Conservation (phyloP, 208 protist species). For the Leishmania lainsoni region DNA sequence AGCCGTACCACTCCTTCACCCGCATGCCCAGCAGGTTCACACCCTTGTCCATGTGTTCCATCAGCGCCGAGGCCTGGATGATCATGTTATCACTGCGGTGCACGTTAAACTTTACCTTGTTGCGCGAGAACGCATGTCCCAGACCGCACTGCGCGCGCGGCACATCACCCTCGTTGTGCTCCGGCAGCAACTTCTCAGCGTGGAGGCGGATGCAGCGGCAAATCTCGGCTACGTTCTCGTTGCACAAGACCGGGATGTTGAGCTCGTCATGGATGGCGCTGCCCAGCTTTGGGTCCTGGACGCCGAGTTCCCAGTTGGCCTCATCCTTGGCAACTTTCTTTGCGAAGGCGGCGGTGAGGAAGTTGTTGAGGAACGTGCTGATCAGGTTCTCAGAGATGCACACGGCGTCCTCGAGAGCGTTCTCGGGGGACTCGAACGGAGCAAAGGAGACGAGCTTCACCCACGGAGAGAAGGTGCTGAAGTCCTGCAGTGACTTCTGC, state of each 20-base stretch:
- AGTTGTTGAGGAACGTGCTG: constrained; percentile 89
- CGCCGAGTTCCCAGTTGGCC: constrained; percentile 91
- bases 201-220: constrained; percentile 96
- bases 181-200: constrained; percentile 94
- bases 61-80: constrained; percentile 97
- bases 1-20: constrained; percentile 99
- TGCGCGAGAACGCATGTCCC: constrained; percentile 97
- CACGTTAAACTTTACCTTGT: constrained; percentile 99
- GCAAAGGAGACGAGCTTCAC: constrained; percentile 96
- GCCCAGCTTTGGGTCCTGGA: constrained; percentile 96
- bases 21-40: constrained; percentile 99
- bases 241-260: constrained; percentile 86
- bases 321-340: constrained; percentile 89
- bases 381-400: constrained; percentile 96
- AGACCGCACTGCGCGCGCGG: constrained; percentile 98
- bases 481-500: constrained; percentile 94
- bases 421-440: constrained; percentile 96
- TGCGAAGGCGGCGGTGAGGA: constrained; percentile 95
- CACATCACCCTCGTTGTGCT: constrained; percentile 94
- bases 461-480: constrained; percentile 94
- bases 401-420: constrained; percentile 98
- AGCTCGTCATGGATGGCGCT: constrained; percentile 93
- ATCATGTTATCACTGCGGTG: constrained; percentile 99
- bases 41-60: constrained; percentile 99
- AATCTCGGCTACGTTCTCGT: constrained; percentile 91